phyloP scores from a whole-genome alignment of 352 stramenopile genomes.

The Phytopythium chamaehyphon region DNA sequence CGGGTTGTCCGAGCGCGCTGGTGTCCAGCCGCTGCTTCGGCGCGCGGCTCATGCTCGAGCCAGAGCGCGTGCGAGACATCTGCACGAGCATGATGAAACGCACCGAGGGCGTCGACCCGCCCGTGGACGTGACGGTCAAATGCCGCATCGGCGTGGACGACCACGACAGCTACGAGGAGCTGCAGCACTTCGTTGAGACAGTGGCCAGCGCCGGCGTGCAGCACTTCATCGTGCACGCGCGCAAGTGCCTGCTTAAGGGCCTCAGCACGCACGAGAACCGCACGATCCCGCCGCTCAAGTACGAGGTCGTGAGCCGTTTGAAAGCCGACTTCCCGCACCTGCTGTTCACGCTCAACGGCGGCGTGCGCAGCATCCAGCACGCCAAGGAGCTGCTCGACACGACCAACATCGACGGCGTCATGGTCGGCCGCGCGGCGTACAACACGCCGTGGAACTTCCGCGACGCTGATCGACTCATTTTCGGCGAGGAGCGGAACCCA shows the following conservation, averaged over 20 bases:
- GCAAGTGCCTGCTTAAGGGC: slow-evolving; percentile 96
- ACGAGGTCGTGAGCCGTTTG: slow-evolving; percentile 92
- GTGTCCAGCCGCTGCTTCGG: slow-evolving; percentile 92
- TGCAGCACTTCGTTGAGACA: slow-evolving; percentile 92
- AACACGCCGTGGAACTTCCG: slow-evolving; percentile 87
- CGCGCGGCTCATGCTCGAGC: slow-evolving; percentile 96
- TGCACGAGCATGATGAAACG: slow-evolving; percentile 77
- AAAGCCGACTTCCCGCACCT: slow-evolving; percentile 96
- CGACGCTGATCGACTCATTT: slow-evolving; percentile 82
- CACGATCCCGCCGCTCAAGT: slow-evolving; percentile 96
- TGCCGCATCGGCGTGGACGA: slow-evolving; percentile 97
- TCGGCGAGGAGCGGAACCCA: slow-evolving; percentile 59
- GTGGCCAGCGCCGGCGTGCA: slow-evolving; percentile 88
- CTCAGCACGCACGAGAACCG: slow-evolving; percentile 97
- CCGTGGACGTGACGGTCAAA: slow-evolving; percentile 94
- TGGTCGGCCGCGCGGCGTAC: slow-evolving; percentile 90
- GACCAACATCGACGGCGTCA: slow-evolving; percentile 79
- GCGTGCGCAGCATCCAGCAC: slow-evolving; percentile 91
- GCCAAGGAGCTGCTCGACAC: slow-evolving; percentile 85
- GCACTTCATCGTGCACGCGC: slow-evolving; percentile 98
- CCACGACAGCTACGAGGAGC: slow-evolving; percentile 89
- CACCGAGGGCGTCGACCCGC: slow-evolving; percentile 15
- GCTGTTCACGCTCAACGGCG: slow-evolving; percentile 97
- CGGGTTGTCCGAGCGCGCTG: slow-evolving; percentile 89
- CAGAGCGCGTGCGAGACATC: slow-evolving; percentile 92